phyloP scores from a whole-genome alignment of 768 basidiomycete genomes.

The Mycena pura region DNA sequence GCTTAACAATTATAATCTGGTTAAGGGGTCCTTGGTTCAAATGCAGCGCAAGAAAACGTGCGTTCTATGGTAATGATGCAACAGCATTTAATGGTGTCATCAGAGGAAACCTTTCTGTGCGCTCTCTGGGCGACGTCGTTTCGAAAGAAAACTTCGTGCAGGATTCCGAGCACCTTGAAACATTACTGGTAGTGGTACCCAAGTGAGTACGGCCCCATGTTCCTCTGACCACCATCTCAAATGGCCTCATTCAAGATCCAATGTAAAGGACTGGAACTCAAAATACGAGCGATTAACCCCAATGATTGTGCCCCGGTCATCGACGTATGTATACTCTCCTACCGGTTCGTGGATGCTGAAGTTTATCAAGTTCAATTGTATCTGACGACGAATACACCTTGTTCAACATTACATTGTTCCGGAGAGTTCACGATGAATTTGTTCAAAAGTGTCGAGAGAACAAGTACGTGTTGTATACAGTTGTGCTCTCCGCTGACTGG shows the following conservation, averaged over 20 bases:
- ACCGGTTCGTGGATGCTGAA: slow-evolving; percentile 6
- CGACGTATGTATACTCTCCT: slow-evolving; percentile 60
- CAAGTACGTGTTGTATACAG: slow-evolving; percentile 62
- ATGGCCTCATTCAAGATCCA: slow-evolving; percentile 57
- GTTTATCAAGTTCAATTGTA: slow-evolving; percentile 62
- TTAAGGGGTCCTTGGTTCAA: slow-evolving; percentile 89
- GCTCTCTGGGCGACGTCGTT: slow-evolving; percentile 86
- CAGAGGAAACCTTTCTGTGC: slow-evolving; percentile 94
- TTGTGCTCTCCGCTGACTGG: neutral
- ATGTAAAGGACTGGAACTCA: slow-evolving; percentile 85
- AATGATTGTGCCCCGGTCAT: slow-evolving; percentile 95
- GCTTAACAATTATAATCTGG: slow-evolving; percentile 88
- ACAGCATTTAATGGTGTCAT: slow-evolving; percentile 12
- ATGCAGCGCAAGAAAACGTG: slow-evolving; percentile 96
- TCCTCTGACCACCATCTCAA: slow-evolving; percentile 9
- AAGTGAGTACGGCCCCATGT: slow-evolving; percentile 64
- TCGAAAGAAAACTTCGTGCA: slow-evolving; percentile 80
- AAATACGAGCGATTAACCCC: slow-evolving; percentile 87
- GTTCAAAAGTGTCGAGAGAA: slow-evolving; percentile 93
- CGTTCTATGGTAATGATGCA: slow-evolving; percentile 18
- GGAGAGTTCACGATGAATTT: slow-evolving; percentile 90
- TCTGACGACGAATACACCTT: slow-evolving; percentile 91
- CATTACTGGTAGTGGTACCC: slow-evolving; percentile 90
- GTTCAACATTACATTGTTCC: slow-evolving; percentile 88
- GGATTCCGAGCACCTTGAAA: slow-evolving; percentile 94